These are phyloP conservation scores for Acanthamoeba castellanii DNA, from an alignment of 208 protist species.

Conservation along the genomic window DNA sequence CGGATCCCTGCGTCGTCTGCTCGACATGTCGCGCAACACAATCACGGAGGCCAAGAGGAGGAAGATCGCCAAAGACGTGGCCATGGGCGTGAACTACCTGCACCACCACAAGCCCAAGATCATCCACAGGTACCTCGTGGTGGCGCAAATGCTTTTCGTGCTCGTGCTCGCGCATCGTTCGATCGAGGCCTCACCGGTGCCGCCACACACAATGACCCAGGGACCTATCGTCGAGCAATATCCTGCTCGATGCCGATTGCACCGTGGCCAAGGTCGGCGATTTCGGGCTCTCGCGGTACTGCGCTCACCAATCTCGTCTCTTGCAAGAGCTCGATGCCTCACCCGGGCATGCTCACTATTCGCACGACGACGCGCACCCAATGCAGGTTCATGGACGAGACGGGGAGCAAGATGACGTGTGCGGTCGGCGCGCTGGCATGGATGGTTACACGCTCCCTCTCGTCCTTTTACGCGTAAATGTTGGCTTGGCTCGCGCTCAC, in stretches of 20 bases:
- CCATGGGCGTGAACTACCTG: conserved; percentile 34
- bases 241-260: conserved; percentile 39
- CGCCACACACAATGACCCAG: neutral
- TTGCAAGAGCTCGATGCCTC: no score
- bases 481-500: neutral
- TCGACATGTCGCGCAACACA: neutral
- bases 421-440: conserved; percentile 52
- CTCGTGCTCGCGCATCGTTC: no score
- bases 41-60: conserved; percentile 16
- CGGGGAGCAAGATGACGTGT: conserved; percentile 47
- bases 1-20: conserved; percentile 35
- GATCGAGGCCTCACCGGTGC: no score
- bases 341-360: no score
- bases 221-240: conserved; percentile 62
- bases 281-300: conserved; percentile 27
- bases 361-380: no score
- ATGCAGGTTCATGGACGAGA: conserved; percentile 19
- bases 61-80: conserved; percentile 34
- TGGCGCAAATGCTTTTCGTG: no score
- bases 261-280: conserved; percentile 30
- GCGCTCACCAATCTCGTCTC: neutral
- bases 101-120: conserved; percentile 60
- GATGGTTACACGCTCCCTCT: conserved; percentile 1
- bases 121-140: neutral
- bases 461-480: neutral